phyloP scores from a whole-genome alignment of 164 flowering plant genomes.

The Piper betle region DNA sequence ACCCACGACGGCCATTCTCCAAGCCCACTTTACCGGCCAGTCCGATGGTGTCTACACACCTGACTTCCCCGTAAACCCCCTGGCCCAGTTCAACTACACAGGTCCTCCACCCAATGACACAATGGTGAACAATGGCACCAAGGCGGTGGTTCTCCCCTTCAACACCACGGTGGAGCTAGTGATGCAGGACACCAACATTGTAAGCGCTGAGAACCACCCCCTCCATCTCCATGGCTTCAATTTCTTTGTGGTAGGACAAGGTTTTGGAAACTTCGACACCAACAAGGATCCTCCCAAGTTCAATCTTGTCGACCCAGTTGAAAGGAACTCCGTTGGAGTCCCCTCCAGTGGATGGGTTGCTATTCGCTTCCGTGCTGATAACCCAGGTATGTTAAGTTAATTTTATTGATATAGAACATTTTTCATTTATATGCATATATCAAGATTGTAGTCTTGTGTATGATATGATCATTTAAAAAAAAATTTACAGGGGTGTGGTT shows the following conservation, averaged over 20 bases:
- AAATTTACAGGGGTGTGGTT: slow-evolving; percentile 39
- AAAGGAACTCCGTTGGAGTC: slow-evolving; percentile 48
- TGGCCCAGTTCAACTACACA: slow-evolving; percentile 36
- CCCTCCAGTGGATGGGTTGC: slow-evolving; percentile 61
- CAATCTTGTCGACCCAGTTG: slow-evolving; percentile 49
- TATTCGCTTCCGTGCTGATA: slow-evolving; percentile 46
- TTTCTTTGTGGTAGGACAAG: slow-evolving; percentile 60
- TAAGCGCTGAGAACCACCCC: slow-evolving; percentile 61
- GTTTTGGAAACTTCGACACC: slow-evolving; percentile 49
- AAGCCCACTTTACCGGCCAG: slow-evolving; percentile 35
- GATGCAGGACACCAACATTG: slow-evolving; percentile 56
- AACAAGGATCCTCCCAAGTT: slow-evolving; percentile 34
- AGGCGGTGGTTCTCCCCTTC: slow-evolving; percentile 32
- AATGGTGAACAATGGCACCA: slow-evolving; percentile 30
- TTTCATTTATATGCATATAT: not conserved
- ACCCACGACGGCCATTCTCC: slow-evolving; percentile 44
- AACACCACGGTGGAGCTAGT: slow-evolving; percentile 54
- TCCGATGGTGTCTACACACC: slow-evolving; percentile 41
- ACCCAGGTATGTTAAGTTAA: slow-evolving; percentile 33
- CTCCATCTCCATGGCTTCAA: slow-evolving; percentile 67
- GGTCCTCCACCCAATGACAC: slow-evolving; percentile 54
- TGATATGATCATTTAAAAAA: not conserved
- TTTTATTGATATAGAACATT: not conserved
- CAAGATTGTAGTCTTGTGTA: too few relatives aligned
- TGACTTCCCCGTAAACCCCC: slow-evolving; percentile 37